Conservation (phyloP, 495 filamentous ascomycete genomes). For the Lophiostoma macrostomum region DNA sequence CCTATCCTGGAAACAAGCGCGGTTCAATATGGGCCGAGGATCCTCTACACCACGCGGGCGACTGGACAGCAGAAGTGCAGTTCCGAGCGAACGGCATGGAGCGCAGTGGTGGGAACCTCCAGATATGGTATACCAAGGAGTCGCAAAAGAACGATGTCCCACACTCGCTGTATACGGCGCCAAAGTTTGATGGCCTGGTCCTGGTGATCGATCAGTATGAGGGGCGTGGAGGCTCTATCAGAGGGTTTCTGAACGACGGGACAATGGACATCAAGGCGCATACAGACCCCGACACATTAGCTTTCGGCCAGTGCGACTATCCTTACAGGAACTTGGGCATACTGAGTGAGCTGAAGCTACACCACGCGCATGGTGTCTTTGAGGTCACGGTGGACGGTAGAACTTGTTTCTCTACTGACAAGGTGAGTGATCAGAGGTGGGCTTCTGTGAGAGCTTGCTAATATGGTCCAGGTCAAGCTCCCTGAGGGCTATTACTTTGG, state of each 20-base stretch:
- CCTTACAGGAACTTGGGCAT: conserved; percentile 88
- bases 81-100: conserved; percentile 87
- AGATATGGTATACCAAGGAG: conserved; percentile 85
- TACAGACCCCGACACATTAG: conserved; percentile 74
- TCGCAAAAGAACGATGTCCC: conserved; percentile 62
- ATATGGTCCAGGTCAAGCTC: conserved; percentile 55
- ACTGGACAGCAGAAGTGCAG: conserved; percentile 79
- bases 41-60: conserved; percentile 31
- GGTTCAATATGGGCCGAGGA: conserved; percentile 76
- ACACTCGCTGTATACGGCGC: conserved; percentile 76
- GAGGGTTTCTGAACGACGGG: conserved; percentile 94
- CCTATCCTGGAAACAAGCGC: conserved; percentile 79
- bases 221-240: conserved; percentile 65
- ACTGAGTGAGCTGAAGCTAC: conserved; percentile 71
- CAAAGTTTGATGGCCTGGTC: conserved; percentile 80
- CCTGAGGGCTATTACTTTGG: conserved; percentile 83
- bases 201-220: conserved; percentile 86
- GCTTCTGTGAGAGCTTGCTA: not conserved
- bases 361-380: conserved; percentile 61
- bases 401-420: conserved; percentile 78
- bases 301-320: conserved; percentile 92
- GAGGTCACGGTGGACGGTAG: conserved; percentile 78
- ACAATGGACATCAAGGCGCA: conserved; percentile 74
- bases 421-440: conserved; percentile 45
- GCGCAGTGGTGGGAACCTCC: conserved; percentile 80